These are phyloP conservation scores for Penicillium sp. DNA, from an alignment of 2,329 filamentous ascomycete genomes.

Conservation along the genomic window DNA sequence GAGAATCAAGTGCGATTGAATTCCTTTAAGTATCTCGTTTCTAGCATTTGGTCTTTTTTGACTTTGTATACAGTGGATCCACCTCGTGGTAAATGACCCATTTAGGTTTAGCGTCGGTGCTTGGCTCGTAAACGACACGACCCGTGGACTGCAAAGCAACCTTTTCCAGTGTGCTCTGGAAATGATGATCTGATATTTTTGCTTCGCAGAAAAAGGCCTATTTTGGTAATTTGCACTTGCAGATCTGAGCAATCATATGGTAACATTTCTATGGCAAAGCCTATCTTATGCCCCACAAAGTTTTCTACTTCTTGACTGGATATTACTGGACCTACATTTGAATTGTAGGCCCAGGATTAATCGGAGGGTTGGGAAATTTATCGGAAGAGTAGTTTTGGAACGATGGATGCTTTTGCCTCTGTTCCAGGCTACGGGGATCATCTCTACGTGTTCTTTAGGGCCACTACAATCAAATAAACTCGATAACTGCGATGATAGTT, in stretches of 20 bases:
- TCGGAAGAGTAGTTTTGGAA: neutral
- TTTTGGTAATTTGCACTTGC: neutral
- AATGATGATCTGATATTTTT: neutral
- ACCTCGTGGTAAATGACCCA: constrained; percentile 28
- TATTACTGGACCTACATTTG: no score
- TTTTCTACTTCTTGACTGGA: no score
- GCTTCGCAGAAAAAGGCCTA: constrained; percentile 25
- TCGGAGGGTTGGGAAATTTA: neutral
- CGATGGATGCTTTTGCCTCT: neutral
- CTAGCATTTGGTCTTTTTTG: neutral
- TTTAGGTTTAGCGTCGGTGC: constrained; percentile 25
- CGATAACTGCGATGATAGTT: constrained; percentile 5
- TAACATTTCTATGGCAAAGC: neutral
- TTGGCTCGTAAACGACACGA: neutral
- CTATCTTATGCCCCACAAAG: no score
- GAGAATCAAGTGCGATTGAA: neutral
- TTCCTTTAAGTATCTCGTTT: neutral
- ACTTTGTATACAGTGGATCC: constrained; percentile 7
- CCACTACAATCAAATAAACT: constrained; percentile 1
- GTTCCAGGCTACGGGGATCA: neutral
- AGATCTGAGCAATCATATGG: neutral
- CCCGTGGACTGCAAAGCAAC: neutral
- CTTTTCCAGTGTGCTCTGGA: neutral
- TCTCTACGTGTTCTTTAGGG: constrained; percentile 3
- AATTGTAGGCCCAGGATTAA: neutral